These are phyloP conservation scores for Byssochlamys sp. DNA, from an alignment of 2,329 filamentous ascomycete genomes.

Conservation along the genomic window DNA sequence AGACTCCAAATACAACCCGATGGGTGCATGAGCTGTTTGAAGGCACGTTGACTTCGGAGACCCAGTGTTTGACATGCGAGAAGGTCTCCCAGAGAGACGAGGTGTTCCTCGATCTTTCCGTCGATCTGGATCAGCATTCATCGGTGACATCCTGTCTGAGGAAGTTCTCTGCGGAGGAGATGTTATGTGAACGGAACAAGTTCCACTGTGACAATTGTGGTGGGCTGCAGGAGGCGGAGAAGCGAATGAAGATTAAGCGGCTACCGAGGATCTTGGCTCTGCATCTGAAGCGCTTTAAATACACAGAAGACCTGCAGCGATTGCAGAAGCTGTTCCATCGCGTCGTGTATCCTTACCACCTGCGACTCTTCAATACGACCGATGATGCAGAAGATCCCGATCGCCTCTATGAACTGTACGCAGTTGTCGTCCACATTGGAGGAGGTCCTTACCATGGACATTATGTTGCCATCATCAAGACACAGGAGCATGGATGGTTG, in stretches of 20 bases:
- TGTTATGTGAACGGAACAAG: constrained; percentile 96
- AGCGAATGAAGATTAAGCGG: constrained; percentile 97
- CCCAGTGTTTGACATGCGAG: constrained; percentile 90
- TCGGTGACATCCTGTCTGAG: constrained; percentile 90
- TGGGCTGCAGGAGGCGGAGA: constrained; percentile 92
- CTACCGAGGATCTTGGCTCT: constrained; percentile 83
- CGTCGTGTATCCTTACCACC: constrained; percentile 91
- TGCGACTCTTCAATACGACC: constrained; percentile 94
- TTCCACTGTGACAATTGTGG: constrained; percentile 98
- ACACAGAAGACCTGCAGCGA: constrained; percentile 86
- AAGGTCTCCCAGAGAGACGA: constrained; percentile 91
- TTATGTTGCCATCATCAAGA: constrained; percentile 96
- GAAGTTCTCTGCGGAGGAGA: constrained; percentile 95
- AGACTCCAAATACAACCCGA: constrained; percentile 58
- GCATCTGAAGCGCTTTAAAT: constrained; percentile 95
- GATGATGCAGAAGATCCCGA: constrained; percentile 91
- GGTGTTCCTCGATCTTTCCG: constrained; percentile 88
- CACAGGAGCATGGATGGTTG: constrained; percentile 87
- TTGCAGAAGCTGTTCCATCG: constrained; percentile 94
- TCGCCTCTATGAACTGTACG: constrained; percentile 89
- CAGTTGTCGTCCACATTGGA: constrained; percentile 93
- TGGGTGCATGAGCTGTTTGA: constrained; percentile 99
- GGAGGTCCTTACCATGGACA: constrained; percentile 95
- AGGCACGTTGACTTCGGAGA: constrained; percentile 87
- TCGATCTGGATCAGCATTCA: constrained; percentile 87